These are phyloP conservation scores for Chenopodium album DNA, from an alignment of 148 eudicot genomes.

Conservation along the genomic window DNA sequence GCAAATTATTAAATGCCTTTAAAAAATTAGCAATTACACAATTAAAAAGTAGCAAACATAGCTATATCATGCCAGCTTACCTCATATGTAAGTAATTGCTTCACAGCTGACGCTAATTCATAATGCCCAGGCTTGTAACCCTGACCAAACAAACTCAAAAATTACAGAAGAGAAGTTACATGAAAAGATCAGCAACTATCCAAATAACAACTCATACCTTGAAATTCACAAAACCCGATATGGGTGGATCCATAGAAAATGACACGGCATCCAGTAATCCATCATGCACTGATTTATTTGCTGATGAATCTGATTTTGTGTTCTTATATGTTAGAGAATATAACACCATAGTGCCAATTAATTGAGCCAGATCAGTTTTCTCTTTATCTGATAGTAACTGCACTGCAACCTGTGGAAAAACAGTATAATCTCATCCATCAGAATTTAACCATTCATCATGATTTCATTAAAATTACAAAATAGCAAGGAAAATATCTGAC, in stretches of 20 bases:
- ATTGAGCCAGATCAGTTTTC: conserved; percentile 54
- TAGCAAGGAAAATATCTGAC: not conserved
- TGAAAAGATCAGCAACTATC: conserved; percentile 10
- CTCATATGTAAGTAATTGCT: conserved; percentile 88
- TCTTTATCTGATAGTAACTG: conserved; percentile 82
- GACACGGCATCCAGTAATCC: conserved; percentile 46
- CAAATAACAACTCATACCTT: conserved; percentile 45
- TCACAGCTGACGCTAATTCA: conserved; percentile 74
- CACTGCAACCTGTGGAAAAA: conserved; percentile 66
- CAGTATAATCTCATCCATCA: conserved; percentile 7
- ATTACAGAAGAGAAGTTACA: not conserved
- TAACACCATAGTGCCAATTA: conserved; percentile 78
- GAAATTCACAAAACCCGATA: conserved; percentile 56
- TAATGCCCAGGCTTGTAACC: conserved; percentile 55
- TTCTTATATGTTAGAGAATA: conserved; percentile 73
- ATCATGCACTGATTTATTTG: conserved; percentile 38
- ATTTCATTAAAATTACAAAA: conserved; percentile 9
- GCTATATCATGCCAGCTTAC: conserved; percentile 39
- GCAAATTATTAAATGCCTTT: too few relatives aligned
- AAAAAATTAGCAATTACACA: too few relatives aligned
- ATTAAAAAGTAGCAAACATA: not conserved
- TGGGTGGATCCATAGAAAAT: conserved; percentile 81
- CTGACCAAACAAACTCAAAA: conserved; percentile 36
- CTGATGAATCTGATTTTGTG: conserved; percentile 46
- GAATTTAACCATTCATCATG: not conserved